Conservation (phyloP, 495 filamentous ascomycete genomes). For the Xylaria intraflava region DNA sequence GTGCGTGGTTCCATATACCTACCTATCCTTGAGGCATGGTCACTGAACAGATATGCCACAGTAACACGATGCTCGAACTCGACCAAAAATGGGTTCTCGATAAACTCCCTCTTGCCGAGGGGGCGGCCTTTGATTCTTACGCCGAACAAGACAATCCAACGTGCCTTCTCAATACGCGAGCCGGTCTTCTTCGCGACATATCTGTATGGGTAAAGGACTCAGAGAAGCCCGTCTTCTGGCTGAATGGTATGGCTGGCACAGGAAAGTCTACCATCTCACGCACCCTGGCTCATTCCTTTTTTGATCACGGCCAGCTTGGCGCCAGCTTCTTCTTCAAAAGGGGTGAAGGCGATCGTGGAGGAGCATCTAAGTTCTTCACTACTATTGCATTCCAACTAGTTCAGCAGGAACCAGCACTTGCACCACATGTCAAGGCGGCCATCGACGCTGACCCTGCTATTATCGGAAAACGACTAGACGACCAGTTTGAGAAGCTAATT, state of each 20-base stretch:
- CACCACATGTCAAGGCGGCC: constrained; percentile 18
- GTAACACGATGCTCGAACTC: not conserved
- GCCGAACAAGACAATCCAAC: not conserved
- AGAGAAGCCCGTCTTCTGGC: constrained; percentile 33
- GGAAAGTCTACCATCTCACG: constrained; percentile 30
- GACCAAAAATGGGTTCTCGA: not conserved
- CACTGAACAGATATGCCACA: not conserved
- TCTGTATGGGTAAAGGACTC: not conserved
- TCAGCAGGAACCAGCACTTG: constrained; percentile 6
- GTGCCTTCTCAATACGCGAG: constrained; percentile 25
- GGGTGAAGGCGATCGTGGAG: constrained; percentile 31
- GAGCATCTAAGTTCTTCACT: constrained; percentile 36
- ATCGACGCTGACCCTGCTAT: constrained; percentile 4
- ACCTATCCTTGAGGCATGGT: not conserved
- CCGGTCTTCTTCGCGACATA: constrained; percentile 21
- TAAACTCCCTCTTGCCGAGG: constrained; percentile 8
- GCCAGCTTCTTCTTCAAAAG: constrained; percentile 46
- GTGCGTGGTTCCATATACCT: not conserved
- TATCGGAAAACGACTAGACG: constrained; percentile 26
- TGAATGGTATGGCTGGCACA: constrained; percentile 42
- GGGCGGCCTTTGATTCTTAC: not conserved
- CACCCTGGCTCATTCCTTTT: constrained; percentile 8
- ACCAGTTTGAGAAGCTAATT: constrained; percentile 47
- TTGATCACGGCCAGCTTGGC: constrained; percentile 14
- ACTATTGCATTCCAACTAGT: constrained; percentile 40